Conservation (phyloP, 208 protist species). For the Leishmania mexicana region DNA sequence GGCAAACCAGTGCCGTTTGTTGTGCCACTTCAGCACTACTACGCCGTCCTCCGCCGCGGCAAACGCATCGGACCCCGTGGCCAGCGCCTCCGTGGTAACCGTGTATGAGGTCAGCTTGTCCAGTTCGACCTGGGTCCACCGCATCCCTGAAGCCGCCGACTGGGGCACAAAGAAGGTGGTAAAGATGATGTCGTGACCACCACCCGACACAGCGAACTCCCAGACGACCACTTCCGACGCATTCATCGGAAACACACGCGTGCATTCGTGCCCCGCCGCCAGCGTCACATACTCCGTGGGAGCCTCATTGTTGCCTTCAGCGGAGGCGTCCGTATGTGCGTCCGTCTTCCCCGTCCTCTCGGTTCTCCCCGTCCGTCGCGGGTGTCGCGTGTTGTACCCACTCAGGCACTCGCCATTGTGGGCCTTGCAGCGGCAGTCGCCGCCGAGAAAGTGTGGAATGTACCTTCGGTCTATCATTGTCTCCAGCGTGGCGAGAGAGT, state of each 20-base stretch:
- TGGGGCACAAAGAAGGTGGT: constrained; percentile 38
- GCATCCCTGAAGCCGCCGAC: not conserved
- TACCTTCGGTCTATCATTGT: constrained; percentile 40
- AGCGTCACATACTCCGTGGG: constrained; percentile 30
- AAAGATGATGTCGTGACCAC: constrained; percentile 33
- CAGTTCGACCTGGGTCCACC: not conserved
- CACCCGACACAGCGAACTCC: constrained; percentile 52
- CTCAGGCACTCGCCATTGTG: constrained; percentile 12
- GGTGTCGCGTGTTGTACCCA: constrained; percentile 19
- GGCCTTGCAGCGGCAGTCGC: constrained; percentile 36
- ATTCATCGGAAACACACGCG: constrained; percentile 32
- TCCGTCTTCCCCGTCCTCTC: not conserved
- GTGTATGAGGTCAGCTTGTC: constrained; percentile 9
- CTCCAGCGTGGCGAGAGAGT: constrained; percentile 30
- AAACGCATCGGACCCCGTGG: constrained; percentile 32
- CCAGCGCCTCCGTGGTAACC: not conserved
- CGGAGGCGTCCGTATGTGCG: no score
- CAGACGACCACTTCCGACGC: constrained; percentile 48
- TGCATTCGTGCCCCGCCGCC: constrained; percentile 16
- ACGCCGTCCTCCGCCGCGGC: constrained; percentile 38
- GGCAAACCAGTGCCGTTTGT: constrained; percentile 48
- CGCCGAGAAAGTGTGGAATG: constrained; percentile 48
- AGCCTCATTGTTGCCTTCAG: not conserved
- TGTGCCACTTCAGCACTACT: constrained; percentile 58
- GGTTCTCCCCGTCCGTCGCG: not conserved